phyloP scores from a whole-genome alignment of 1,284 basidiomycete genomes.

The Pascua guehoae region DNA sequence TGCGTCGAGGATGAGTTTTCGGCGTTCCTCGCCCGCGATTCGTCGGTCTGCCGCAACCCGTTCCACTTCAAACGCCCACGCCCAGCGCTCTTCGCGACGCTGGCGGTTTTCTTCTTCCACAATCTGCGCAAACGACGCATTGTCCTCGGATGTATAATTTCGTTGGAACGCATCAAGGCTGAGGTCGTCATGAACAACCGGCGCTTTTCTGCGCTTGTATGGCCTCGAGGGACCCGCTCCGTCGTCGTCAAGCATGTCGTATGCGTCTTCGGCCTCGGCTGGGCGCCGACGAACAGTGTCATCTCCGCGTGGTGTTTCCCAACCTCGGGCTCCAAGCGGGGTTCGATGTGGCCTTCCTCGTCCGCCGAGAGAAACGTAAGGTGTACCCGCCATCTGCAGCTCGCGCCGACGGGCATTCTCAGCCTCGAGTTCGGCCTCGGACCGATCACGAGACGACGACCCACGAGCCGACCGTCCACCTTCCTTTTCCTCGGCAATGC shows the following conservation, averaged over 20 bases:
- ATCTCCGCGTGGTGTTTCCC: constrained; percentile 36
- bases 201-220: not conserved
- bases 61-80: constrained; percentile 91
- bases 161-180: constrained; percentile 81
- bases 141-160: constrained; percentile 89
- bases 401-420: constrained; percentile 6
- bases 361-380: constrained; percentile 26
- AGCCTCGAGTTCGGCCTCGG: constrained; percentile 7
- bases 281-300: constrained; percentile 9
- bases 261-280: constrained; percentile 8
- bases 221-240: constrained; percentile 7
- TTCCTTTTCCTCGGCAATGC: constrained; percentile 52
- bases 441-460: not conserved
- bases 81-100: constrained; percentile 66
- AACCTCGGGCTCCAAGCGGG: constrained; percentile 40
- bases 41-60: constrained; percentile 60
- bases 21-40: constrained; percentile 47
- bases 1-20: constrained; percentile 46
- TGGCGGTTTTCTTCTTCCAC: constrained; percentile 78
- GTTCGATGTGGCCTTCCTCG: constrained; percentile 13
- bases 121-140: constrained; percentile 87
- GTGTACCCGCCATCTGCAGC: constrained; percentile 29
- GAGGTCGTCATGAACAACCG: constrained; percentile 50
- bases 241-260: constrained; percentile 3
- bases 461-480: constrained; percentile 11